These are phyloP conservation scores for Claviceps purpurea DNA, from an alignment of 2,329 filamentous ascomycete species.

Conservation along the genomic window DNA sequence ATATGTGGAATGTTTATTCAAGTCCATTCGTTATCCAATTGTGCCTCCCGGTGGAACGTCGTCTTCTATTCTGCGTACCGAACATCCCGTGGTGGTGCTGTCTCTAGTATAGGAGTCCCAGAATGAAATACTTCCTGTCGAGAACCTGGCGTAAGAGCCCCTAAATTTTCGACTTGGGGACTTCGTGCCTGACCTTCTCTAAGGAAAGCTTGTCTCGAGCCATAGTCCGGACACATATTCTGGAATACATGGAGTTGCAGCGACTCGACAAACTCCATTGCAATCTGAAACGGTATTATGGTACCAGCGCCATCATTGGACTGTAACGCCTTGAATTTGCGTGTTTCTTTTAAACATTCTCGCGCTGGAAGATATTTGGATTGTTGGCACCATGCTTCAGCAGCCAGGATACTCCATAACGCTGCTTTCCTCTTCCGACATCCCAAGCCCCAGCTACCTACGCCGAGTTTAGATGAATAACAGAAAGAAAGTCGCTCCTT, in stretches of 20 bases:
- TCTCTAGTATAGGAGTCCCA: constrained; percentile 31
- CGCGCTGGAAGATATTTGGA: constrained; percentile 68
- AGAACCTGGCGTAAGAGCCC: constrained; percentile 32
- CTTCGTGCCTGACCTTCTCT: constrained; percentile 24
- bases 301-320: constrained; percentile 31
- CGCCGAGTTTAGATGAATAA: constrained; percentile 60
- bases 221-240: constrained; percentile 23
- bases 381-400: constrained; percentile 71
- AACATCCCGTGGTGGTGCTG: constrained; percentile 25
- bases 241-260: constrained; percentile 37
- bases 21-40: no score
- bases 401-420: constrained; percentile 73
- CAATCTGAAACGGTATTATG: constrained; percentile 34
- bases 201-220: constrained; percentile 19
- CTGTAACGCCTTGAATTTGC: constrained; percentile 37
- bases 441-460: constrained; percentile 55
- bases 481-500: constrained; percentile 78
- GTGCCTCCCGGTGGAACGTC: no score
- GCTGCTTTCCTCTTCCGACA: constrained; percentile 71
- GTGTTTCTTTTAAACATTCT: constrained; percentile 59
- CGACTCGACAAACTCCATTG: constrained; percentile 37
- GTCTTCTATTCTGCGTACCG: no score
- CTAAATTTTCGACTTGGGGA: constrained; percentile 29
- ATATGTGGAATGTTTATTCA: no score
- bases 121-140: not conserved